Evolutionary conservation across 1,284 basidiomycete genomes (phyloP).

Genomic region (Peniophora sp.): DNA sequence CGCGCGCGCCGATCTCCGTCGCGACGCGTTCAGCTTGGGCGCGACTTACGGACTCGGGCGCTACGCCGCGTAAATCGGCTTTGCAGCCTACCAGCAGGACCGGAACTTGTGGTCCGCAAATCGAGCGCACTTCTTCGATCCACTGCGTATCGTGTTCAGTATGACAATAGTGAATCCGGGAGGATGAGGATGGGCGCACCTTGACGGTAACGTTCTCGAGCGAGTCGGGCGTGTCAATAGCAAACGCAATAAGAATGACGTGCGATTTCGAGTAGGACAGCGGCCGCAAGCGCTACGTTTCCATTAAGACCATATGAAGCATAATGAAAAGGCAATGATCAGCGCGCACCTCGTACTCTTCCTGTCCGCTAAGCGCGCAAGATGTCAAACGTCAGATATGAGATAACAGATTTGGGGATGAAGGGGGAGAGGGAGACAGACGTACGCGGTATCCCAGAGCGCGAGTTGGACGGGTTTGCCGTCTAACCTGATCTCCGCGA

Average conservation of each 20-base stretch:
- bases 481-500: conserved; percentile 94
- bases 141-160: conserved; percentile 49
- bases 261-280: conserved; percentile 98
- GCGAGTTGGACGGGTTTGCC: conserved; percentile 95
- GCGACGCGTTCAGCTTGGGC: conserved; percentile 77
- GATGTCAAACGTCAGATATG: conserved; percentile 9
- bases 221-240: conserved; percentile 94
- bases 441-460: conserved; percentile 96
- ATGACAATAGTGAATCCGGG: not conserved
- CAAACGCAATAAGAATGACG: conserved; percentile 96
- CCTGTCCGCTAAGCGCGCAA: conserved; percentile 64
- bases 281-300: conserved; percentile 73
- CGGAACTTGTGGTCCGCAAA: conserved; percentile 80
- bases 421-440: conserved; percentile 14
- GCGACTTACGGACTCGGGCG: conserved; percentile 48
- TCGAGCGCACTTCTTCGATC: conserved; percentile 93
- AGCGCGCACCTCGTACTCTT: conserved; percentile 79
- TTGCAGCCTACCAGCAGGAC: conserved; percentile 86
- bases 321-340: not conserved
- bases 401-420: conserved; percentile 5
- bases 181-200: conserved; percentile 35
- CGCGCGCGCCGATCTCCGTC: conserved; percentile 75
- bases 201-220: conserved; percentile 93
- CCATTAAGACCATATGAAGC: not conserved
- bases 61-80: conserved; percentile 64